Evolutionary conservation across 73 alveolate species (phyloP).

Genomic region (Durusdinium trenchii): DNA sequence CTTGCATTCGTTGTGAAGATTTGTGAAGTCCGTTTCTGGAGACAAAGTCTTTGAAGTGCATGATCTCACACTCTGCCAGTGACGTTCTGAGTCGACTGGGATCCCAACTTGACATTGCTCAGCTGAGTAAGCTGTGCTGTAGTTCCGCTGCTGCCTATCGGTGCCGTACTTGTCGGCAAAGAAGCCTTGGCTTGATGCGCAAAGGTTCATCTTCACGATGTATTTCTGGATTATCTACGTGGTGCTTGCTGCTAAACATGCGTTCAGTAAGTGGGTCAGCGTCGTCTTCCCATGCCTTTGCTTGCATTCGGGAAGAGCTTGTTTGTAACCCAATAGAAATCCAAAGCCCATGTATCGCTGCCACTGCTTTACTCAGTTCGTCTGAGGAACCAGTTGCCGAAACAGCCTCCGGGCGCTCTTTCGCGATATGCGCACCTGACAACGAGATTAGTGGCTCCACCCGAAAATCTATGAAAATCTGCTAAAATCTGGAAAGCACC

Average conservation of each 20-base stretch:
- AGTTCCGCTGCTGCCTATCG: slow-evolving; percentile 20
- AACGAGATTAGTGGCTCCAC: neutral
- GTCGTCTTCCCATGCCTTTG: neutral
- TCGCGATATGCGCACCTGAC: slow-evolving; percentile 70
- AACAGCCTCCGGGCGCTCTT: slow-evolving; percentile 66
- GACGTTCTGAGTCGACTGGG: no score
- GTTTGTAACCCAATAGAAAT: neutral
- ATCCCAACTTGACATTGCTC: neutral
- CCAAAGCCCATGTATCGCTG: neutral
- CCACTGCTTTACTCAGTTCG: neutral
- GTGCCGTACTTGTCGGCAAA: neutral
- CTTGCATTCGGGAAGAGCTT: neutral
- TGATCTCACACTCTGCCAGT: no score
- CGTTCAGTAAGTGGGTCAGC: neutral
- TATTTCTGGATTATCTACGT: no score
- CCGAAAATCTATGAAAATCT: no score
- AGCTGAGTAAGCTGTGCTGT: slow-evolving; percentile 53
- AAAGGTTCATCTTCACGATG: no score
- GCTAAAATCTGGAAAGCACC: neutral
- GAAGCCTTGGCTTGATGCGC: neutral
- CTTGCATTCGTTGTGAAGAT: no score
- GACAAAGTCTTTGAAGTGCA: no score
- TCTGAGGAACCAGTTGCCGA: slow-evolving; percentile 45
- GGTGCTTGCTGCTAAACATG: neutral
- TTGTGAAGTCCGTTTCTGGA: no score